Evolutionary conservation across 495 filamentous ascomycete genomes (phyloP), one percentile per base, ranked within the genome.

Genomic region (Aspergillus diversus): DNA sequence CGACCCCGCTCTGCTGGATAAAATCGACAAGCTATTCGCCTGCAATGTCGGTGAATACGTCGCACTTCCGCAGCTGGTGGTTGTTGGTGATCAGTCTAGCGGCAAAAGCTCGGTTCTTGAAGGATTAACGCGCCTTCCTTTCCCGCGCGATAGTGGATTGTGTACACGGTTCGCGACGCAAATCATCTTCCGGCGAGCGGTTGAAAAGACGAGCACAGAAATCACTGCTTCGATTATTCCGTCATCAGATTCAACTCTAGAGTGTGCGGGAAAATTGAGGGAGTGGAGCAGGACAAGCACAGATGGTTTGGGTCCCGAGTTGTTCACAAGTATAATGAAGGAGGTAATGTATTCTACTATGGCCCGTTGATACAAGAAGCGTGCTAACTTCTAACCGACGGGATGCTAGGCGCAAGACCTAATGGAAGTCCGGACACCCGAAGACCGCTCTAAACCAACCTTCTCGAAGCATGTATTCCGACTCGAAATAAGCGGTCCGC

Each of bases 381-480:
- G n/a, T n/a, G n/a, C n/a, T n/a, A n/a, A n/a, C n/a, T n/a, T n/a
- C n/a, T n/a, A 27, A 27, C 7, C 5, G 21, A 53, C 33, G 5
- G 21, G 2, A 27, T 27, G 21, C 21, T 60, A 76, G 75, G 73
- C 71, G 15, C 66, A 75, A 17, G 49, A 59, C 0, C 11, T 68
- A 0, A 79, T 79, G 72, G 74, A 69, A 0, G 35, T 81, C 9
- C 74, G 70, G 4, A 60, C 47, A 5, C 50, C 65, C 0, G 60
- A 59, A 5, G 65, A 60, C 48, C 33, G 32, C 12, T 42, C 48
- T 1, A 60, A 62, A 32, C 65, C 72, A 5, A 74, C 79, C 0
- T 89, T 91, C 60, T 83, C 83, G 3, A 72, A 80, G 5, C 80
- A 87, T 65, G 74, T 90, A 3, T 77, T 90, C 12, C 81, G 78